These are phyloP conservation scores for Geranomyces michiganensis DNA, from an alignment of 192 early-diverging fungal species.

Conservation along the genomic window DNA sequence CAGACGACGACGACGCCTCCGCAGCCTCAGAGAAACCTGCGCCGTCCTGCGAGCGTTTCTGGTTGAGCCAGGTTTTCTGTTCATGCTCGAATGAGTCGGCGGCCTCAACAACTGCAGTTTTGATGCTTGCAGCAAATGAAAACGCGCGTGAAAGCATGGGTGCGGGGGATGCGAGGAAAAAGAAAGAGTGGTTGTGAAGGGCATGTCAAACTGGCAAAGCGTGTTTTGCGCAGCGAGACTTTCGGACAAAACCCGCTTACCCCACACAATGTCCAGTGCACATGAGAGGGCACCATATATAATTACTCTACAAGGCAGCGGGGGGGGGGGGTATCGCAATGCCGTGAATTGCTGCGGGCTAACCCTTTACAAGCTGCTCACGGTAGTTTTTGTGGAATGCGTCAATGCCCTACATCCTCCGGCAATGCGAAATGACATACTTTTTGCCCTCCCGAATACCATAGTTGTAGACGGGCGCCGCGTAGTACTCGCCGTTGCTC, in stretches of 20 bases:
- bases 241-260: too few relatives aligned
- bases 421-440: conserved; percentile 1
- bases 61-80: conserved; percentile 8
- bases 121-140: conserved; percentile 1
- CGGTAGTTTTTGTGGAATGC: conserved; percentile 2
- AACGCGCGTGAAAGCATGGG: conserved; percentile 11
- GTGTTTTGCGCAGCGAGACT: too few relatives aligned
- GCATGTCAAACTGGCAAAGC: too few relatives aligned
- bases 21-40: conserved; percentile 12
- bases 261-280: too few relatives aligned
- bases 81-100: conserved; percentile 24
- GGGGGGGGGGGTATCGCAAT: too few relatives aligned
- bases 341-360: too few relatives aligned
- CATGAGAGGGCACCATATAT: too few relatives aligned
- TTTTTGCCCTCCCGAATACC: conserved; percentile 12
- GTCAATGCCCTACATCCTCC: conserved; percentile 21
- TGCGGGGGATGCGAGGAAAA: too few relatives aligned
- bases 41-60: conserved; percentile 17
- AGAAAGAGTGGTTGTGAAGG: too few relatives aligned
- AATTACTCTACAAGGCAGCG: too few relatives aligned
- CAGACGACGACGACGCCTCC: neutral
- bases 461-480: conserved; percentile 21
- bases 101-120: conserved; percentile 11
- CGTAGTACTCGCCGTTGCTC: conserved; percentile 24
- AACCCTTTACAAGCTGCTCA: too few relatives aligned